Evolutionary conservation across 257 asterid species (phyloP), one percentile per base, ranked within the genome.

Genomic region (Solanum acaule): DNA sequence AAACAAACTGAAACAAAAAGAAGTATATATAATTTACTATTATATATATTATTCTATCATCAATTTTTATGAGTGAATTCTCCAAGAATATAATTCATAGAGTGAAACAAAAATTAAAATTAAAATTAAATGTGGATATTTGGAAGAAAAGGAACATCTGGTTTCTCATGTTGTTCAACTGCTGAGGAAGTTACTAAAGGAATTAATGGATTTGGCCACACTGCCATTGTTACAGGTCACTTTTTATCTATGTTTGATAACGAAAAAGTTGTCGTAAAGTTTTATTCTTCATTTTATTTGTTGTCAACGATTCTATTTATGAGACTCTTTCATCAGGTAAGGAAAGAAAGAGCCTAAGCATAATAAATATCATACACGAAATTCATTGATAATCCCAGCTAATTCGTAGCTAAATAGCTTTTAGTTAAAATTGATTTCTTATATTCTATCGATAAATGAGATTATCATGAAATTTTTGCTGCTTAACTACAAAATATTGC

Each of bases 161-260:
- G 96, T 13, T 94, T 91, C 90, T 93, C 96, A 68, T 91, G 91
- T 15, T 67, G 88, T 88, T 93, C 98, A 20, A 94, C 94, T 27
- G 94, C 96, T 35, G 94, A 91, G 87, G 93, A 95, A 88, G 95
- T 93, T 88, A 87, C 94, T 9, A 38, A 56, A 70, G 95, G 96
- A 87, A 89, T 94, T 82, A 92, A 92, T 88, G 95, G 84, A 73
- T 83, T 94, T 71, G 91, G 87, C 82, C 94, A 92, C 93, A 93
- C 94, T 83, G 96, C 96, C 86, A 92, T 95, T 46, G 93, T 94
- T 67, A 92, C 96, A 77, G 96, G 94, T 94, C 27, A 20, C 40
- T 25, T 27, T 68, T 67, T 78, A 86, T 86, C 88, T 37, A 68
- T 88, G 87, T 23, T 34, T 85, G 35, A 15, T 23, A 23, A n/a